These are phyloP conservation scores for Aphanocladium album DNA, from an alignment of 2,329 filamentous ascomycete species.

Conservation along the genomic window DNA sequence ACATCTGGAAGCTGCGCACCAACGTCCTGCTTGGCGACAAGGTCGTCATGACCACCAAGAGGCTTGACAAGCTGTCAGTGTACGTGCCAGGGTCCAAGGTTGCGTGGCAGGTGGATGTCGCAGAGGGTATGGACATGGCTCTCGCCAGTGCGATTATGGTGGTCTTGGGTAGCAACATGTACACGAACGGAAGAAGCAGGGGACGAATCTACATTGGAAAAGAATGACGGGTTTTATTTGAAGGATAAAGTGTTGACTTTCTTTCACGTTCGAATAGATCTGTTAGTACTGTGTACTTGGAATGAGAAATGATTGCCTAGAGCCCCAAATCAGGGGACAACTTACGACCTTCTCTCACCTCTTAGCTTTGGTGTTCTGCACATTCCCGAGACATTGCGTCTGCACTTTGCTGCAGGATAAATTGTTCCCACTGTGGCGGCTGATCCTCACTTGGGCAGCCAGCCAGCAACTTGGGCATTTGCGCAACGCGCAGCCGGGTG, in stretches of 20 bases:
- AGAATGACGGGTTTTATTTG: no score
- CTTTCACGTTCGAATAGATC: no score
- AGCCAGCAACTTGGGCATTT: no score
- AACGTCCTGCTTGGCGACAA: not conserved
- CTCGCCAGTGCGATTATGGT: not conserved
- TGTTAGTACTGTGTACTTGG: no score
- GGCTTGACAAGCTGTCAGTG: not conserved
- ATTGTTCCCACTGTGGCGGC: not conserved
- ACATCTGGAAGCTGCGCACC: conserved; percentile 3
- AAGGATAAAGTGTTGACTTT: no score
- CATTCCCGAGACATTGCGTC: not conserved
- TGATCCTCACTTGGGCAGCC: not conserved
- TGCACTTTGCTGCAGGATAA: not conserved
- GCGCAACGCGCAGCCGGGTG: not conserved
- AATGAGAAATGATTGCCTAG: not conserved
- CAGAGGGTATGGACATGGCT: not conserved
- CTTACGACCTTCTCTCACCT: not conserved
- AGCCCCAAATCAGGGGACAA: no score
- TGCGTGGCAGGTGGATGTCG: not conserved
- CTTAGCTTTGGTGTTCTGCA: not conserved
- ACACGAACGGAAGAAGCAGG: not conserved
- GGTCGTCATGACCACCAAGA: not conserved
- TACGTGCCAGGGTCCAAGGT: not conserved
- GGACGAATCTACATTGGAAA: not conserved
- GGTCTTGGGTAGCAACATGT: not conserved